Evolutionary conservation across 108 stramenopile genomes (phyloP).

Genomic region (Tribonema minus): DNA sequence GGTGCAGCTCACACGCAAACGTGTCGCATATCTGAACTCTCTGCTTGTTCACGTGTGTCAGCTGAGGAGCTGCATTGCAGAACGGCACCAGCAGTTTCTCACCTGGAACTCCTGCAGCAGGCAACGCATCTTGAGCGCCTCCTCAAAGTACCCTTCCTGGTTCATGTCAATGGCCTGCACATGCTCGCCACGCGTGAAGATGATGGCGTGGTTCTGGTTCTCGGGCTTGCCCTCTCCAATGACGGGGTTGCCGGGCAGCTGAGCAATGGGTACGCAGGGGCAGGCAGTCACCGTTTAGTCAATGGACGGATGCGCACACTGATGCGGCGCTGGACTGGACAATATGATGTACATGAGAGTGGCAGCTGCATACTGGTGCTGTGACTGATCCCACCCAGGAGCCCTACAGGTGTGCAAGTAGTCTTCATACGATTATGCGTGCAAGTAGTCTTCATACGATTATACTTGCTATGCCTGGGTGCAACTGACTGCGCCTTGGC

Average conservation of each 20-base stretch:
- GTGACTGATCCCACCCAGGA: no score
- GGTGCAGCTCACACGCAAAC: neutral
- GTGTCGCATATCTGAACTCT: neutral
- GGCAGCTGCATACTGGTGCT: no score
- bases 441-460: no score
- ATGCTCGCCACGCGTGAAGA: slow-evolving; percentile 92
- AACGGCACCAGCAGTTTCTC: neutral
- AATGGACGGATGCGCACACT: no score
- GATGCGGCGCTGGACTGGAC: no score
- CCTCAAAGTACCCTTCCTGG: slow-evolving; percentile 96
- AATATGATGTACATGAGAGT: no score
- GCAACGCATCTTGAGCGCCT: slow-evolving; percentile 95
- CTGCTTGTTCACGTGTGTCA: neutral
- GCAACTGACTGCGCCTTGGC: no score
- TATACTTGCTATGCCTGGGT: no score
- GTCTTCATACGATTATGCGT: no score
- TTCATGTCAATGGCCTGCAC: slow-evolving; percentile 99
- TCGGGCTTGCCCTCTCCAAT: slow-evolving; percentile 98
- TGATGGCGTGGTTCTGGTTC: slow-evolving; percentile 97
- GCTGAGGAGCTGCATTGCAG: neutral
- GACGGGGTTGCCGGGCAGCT: slow-evolving; percentile 89
- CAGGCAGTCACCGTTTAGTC: no score
- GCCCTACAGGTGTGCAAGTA: no score
- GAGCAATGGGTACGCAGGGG: slow-evolving; percentile 40
- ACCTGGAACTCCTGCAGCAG: slow-evolving; percentile 89